Conservation (phyloP, 2,329 filamentous ascomycete species). For the Fusarium mundagurra region DNA sequence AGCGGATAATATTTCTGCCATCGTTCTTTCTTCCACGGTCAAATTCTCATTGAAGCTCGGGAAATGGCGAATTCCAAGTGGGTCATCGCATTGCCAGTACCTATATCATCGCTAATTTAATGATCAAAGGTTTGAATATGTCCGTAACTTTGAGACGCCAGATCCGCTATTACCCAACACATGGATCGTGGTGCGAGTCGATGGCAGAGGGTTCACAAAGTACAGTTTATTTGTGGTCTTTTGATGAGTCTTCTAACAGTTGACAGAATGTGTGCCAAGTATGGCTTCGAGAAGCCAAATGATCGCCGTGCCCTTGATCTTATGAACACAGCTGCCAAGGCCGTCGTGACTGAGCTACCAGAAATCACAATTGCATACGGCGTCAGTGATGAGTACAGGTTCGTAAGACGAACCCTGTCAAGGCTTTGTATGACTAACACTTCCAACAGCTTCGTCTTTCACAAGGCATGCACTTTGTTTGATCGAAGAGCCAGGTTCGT, state of each 20-base stretch:
- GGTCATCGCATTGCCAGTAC: conserved; percentile 13
- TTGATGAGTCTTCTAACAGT: conserved; percentile 15
- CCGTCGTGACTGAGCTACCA: conserved; percentile 83
- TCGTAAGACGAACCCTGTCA: conserved; percentile 4
- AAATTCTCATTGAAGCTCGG: background rate
- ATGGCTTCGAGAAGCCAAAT: conserved; percentile 91
- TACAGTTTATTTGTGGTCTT: conserved; percentile 51
- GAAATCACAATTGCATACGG: conserved; percentile 92
- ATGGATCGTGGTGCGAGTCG: conserved; percentile 94
- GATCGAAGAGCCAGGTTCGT: conserved; percentile 80
- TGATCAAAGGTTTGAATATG: conserved; percentile 84
- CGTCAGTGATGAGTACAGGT: conserved; percentile 93
- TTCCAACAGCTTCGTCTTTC: conserved; percentile 79
- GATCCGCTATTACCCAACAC: conserved; percentile 87
- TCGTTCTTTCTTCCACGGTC: background rate
- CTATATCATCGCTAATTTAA: conserved; percentile 14
- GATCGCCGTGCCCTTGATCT: conserved; percentile 86
- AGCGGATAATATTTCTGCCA: background rate
- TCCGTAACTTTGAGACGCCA: conserved; percentile 85
- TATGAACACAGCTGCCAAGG: conserved; percentile 93
- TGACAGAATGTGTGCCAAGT: conserved; percentile 79
- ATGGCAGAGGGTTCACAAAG: conserved; percentile 96
- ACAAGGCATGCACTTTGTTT: conserved; percentile 83
- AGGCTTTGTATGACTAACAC: background rate
- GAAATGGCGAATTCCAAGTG: conserved; percentile 68